Conservation (phyloP, 805 yeast genomes). For the Starmera quercuum region DNA sequence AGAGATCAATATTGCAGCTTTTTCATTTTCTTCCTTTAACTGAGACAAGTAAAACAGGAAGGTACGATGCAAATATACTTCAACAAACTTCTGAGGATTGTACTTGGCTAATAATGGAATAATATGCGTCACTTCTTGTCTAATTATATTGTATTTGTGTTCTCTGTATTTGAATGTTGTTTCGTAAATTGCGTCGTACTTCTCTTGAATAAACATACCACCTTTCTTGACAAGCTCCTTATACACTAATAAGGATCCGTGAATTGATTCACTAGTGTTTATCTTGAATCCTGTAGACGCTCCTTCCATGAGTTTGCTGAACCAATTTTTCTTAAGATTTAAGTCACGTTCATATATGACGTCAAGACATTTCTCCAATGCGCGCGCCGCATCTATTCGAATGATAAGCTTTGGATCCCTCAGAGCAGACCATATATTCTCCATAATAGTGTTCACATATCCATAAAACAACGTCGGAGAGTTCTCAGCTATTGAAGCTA, state of each 20-base stretch:
- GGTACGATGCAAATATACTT: slow-evolving; percentile 72
- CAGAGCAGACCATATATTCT: slow-evolving; percentile 81
- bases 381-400: slow-evolving; percentile 76
- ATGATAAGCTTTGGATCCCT: slow-evolving; percentile 71
- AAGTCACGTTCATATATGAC: slow-evolving; percentile 76
- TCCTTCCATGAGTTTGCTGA: slow-evolving; percentile 57
- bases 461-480: slow-evolving; percentile 79
- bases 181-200: slow-evolving; percentile 72
- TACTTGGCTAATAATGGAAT: slow-evolving; percentile 79
- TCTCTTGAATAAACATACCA: slow-evolving; percentile 64
- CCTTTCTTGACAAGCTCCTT: slow-evolving; percentile 68
- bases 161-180: slow-evolving; percentile 68
- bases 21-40: slow-evolving; percentile 68
- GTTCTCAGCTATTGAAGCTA: slow-evolving; percentile 76
- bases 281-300: slow-evolving; percentile 53
- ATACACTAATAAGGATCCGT: slow-evolving; percentile 78
- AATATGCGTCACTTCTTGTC: slow-evolving; percentile 79
- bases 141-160: slow-evolving; percentile 64
- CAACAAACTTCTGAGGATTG: slow-evolving; percentile 67
- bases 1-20: slow-evolving; percentile 66
- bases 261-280: slow-evolving; percentile 61
- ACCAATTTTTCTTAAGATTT: slow-evolving; percentile 67
- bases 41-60: slow-evolving; percentile 71
- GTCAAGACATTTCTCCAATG: slow-evolving; percentile 68
- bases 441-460: slow-evolving; percentile 70